These are phyloP conservation scores for Neonectria ditissima DNA, from an alignment of 2,329 filamentous ascomycete genomes.

Conservation along the genomic window DNA sequence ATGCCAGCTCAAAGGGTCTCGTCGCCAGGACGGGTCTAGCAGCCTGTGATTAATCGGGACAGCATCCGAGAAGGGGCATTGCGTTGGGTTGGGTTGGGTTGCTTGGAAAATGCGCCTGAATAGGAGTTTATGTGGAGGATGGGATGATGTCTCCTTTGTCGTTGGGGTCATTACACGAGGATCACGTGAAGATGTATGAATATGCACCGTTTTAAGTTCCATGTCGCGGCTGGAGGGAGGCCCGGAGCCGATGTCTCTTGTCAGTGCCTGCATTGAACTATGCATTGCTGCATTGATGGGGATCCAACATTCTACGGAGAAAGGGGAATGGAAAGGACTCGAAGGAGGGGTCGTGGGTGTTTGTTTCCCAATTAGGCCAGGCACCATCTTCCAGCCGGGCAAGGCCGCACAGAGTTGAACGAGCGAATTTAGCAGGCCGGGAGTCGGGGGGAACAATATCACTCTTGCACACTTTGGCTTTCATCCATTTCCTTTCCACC, in stretches of 20 bases:
- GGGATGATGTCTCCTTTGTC: neutral
- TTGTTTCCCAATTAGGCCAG: slow-evolving; percentile 17
- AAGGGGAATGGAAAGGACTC: neutral
- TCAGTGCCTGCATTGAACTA: slow-evolving; percentile 11
- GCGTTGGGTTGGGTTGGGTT: slow-evolving; percentile 4
- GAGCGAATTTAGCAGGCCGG: slow-evolving; percentile 14
- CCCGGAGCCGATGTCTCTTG: neutral
- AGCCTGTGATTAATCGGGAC: neutral
- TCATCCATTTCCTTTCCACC: slow-evolving; percentile 1
- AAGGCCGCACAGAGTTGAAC: slow-evolving; percentile 17
- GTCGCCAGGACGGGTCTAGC: slow-evolving; percentile 3
- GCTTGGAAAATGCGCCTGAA: neutral
- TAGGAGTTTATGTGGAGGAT: neutral
- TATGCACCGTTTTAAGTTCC: neutral
- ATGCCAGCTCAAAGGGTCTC: slow-evolving; percentile 9
- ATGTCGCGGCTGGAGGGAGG: neutral
- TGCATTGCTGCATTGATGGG: neutral
- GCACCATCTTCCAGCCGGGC: slow-evolving; percentile 16
- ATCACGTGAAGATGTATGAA: neutral
- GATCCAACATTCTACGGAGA: neutral
- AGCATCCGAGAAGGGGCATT: neutral
- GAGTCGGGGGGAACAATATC: neutral
- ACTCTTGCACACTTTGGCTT: slow-evolving; percentile 4
- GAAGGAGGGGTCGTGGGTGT: slow-evolving; percentile 4
- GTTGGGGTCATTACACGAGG: neutral